Percentiles rank a stretch among this genome's conserved stretches.
These are phyloP conservation scores for Moricandia arvensis DNA, from an alignment of 345 rosid genomes.

Conservation along the genomic window DNA sequence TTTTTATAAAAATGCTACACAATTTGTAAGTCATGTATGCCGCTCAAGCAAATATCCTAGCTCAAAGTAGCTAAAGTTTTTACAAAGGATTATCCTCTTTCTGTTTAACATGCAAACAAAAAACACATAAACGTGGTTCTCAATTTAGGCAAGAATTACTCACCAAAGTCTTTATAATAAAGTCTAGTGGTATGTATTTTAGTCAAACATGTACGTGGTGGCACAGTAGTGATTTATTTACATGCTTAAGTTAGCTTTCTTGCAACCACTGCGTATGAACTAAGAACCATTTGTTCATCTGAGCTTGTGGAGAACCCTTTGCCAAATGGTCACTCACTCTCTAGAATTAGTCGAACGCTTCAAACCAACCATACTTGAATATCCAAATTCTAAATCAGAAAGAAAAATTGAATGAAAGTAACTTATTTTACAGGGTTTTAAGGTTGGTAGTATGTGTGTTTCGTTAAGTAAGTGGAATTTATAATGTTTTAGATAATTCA, in stretches of 20 bases:
- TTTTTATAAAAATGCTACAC: conserved; percentile 11
- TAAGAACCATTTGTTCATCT: not conserved
- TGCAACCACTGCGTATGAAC: not conserved
- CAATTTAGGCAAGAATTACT: not conserved
- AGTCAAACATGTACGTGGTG: not conserved
- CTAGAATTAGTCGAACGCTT: not conserved
- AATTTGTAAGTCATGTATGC: not conserved
- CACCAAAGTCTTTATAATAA: not conserved
- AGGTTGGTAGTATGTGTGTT: conserved; percentile 1
- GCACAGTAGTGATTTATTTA: not conserved
- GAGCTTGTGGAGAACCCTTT: not conserved
- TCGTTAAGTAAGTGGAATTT: not conserved
- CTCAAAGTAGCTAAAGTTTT: not conserved
- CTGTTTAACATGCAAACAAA: conserved; percentile 4
- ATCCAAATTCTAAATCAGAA: not conserved
- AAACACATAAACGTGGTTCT: not conserved
- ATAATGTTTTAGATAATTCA: not conserved
- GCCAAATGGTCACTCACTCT: not conserved
- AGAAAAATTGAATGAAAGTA: not conserved
- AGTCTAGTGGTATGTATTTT: not conserved
- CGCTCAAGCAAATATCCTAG: not conserved
- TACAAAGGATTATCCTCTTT: conserved; percentile 9
- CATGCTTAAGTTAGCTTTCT: not conserved
- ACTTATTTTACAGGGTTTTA: not conserved
- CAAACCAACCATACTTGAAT: not conserved